Conservation (phyloP, 73 alveolate species). For the Tetrahymena thermophila region DNA sequence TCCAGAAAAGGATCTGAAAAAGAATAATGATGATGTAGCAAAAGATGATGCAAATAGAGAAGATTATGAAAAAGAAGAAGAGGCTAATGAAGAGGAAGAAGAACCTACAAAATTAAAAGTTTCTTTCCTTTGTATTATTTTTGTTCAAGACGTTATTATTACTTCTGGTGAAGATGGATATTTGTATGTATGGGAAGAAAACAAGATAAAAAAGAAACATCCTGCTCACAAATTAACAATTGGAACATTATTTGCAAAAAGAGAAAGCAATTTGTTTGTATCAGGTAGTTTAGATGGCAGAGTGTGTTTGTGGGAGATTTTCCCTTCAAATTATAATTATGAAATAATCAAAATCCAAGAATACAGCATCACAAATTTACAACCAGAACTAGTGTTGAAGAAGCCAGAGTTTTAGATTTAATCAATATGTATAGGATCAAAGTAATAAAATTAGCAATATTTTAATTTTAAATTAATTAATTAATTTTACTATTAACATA, state of each 20-base stretch:
- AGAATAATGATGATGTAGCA: background rate
- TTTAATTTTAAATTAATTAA: background rate
- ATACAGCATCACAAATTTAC: conserved; percentile 7
- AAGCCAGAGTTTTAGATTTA: conserved; percentile 34
- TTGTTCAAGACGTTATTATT: conserved; percentile 34
- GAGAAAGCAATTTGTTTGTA: conserved; percentile 53
- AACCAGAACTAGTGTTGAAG: background rate
- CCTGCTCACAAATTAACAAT: conserved; percentile 63
- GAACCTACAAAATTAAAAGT: conserved; percentile 17
- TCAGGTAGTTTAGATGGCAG: conserved; percentile 85
- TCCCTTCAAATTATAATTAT: conserved; percentile 27
- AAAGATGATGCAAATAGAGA: background rate
- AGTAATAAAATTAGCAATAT: background rate
- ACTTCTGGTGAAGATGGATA: conserved; percentile 45
- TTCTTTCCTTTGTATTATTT: conserved; percentile 17
- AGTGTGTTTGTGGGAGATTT: conserved; percentile 59
- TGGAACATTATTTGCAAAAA: conserved; percentile 54
- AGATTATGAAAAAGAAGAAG: conserved; percentile 19
- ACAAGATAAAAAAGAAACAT: conserved; percentile 60
- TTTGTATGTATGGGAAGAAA: conserved; percentile 61
- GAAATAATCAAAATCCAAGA: conserved; percentile 27
- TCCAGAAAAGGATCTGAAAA: conserved; percentile 5
- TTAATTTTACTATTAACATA: background rate
- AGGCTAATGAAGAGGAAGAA: conserved; percentile 3
- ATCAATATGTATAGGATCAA: conserved; percentile 68